Evolutionary conservation across 176 grass and related monocot genomes (phyloP).

Genomic region (Oryza longistaminata): DNA sequence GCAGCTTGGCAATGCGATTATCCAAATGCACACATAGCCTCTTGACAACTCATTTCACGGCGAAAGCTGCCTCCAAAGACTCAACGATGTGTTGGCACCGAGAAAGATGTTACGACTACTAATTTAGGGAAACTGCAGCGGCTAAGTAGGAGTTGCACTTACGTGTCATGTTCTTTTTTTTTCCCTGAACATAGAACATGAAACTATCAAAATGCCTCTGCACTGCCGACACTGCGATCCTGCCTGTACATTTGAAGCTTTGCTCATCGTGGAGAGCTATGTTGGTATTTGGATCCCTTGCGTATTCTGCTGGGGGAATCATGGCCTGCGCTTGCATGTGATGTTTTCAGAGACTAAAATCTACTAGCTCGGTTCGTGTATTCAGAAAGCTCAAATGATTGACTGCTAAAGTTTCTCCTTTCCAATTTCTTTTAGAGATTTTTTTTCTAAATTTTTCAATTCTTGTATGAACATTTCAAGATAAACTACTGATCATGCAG

Average conservation of each 20-base stretch:
- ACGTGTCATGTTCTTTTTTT: background rate
- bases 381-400: constrained; percentile 50
- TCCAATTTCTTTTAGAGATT: background rate
- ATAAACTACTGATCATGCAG: constrained; percentile 31
- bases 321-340: constrained; percentile 28
- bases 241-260: background rate
- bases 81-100: constrained; percentile 54
- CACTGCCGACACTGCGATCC: constrained; percentile 35
- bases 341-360: constrained; percentile 20
- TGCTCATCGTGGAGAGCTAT: background rate
- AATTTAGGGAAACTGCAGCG: constrained; percentile 27
- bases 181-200: background rate
- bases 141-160: background rate
- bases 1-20: constrained; percentile 63
- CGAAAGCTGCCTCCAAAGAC: constrained; percentile 57
- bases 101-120: constrained; percentile 41
- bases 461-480: constrained; percentile 23
- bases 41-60: constrained; percentile 63
- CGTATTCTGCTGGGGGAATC: background rate
- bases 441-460: background rate
- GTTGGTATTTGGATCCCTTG: background rate
- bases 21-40: constrained; percentile 52
- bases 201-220: background rate
- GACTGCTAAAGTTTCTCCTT: constrained; percentile 36
- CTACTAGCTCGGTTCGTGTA: constrained; percentile 38